Percentiles rank a stretch among this genome's conserved stretches.
Conservation (phyloP, 306 rosid genomes). For the Leucaena leucocephala region DNA sequence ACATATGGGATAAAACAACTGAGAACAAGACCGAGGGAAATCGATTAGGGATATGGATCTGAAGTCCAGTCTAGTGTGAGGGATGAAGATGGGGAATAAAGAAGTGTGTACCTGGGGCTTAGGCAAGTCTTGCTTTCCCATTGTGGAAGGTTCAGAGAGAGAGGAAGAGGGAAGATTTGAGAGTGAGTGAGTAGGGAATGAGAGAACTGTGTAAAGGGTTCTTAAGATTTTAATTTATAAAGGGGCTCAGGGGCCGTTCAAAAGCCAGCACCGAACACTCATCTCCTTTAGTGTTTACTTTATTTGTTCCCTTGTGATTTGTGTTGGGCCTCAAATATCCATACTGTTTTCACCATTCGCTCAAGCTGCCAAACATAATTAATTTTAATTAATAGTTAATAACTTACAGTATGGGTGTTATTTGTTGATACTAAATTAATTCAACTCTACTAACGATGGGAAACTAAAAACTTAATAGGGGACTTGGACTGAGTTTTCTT, state of each 20-base stretch:
- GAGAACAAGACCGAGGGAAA: not conserved
- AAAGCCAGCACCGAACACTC: conserved; percentile 34
- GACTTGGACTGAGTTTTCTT: no score
- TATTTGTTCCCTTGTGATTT: not conserved
- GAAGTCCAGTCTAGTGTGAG: not conserved
- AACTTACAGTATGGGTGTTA: no score
- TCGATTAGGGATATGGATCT: not conserved
- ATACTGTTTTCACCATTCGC: not conserved
- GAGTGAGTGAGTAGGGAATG: not conserved
- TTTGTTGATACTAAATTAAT: no score
- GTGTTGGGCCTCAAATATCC: conserved; percentile 20
- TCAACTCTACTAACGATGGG: no score
- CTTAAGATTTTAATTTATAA: conserved; percentile 24
- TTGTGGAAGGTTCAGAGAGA: conserved; percentile 32
- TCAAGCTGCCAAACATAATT: no score
- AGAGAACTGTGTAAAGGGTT: not conserved
- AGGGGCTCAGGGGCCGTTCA: conserved; percentile 38
- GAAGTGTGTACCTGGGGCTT: conserved; percentile 63
- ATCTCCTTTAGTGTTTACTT: conserved; percentile 23
- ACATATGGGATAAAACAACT: not conserved
- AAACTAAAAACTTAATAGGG: no score
- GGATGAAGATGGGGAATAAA: not conserved
- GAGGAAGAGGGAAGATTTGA: not conserved
- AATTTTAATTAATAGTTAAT: no score
- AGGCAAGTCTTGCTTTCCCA: conserved; percentile 77